phyloP scores from a whole-genome alignment of 345 rosid species.

The Populus deltoides region DNA sequence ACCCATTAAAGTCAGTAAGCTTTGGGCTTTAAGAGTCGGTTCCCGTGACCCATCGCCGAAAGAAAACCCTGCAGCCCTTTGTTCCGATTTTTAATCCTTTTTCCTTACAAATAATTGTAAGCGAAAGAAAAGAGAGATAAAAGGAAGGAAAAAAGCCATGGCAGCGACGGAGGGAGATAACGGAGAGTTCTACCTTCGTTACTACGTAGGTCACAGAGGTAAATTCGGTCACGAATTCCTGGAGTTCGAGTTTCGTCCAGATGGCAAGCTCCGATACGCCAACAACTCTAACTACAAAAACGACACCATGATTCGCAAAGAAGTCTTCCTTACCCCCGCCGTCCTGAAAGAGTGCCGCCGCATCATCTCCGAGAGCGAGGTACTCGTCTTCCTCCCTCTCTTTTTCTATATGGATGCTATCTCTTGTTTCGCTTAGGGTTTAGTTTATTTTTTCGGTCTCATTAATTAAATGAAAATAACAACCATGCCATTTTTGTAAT shows the following conservation, averaged over 20 bases:
- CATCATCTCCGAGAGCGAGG: constrained; percentile 96
- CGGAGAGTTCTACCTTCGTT: constrained; percentile 83
- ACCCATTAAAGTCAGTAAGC: background rate
- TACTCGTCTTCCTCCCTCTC: constrained; percentile 2
- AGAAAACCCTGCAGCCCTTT: too few relatives aligned
- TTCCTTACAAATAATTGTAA: background rate
- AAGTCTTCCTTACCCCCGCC: constrained; percentile 92
- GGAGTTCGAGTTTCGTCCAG: constrained; percentile 96
- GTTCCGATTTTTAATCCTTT: background rate
- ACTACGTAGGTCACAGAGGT: constrained; percentile 98
- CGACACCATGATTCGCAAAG: constrained; percentile 98
- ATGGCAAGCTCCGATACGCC: constrained; percentile 97
- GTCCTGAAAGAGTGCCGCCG: constrained; percentile 94
- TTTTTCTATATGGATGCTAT: background rate
- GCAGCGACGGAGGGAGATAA: constrained; percentile 56
- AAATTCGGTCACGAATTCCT: constrained; percentile 97
- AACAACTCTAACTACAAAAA: constrained; percentile 99
- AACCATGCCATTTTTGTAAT: background rate
- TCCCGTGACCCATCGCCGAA: background rate
- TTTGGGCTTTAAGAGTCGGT: background rate
- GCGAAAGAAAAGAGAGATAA: background rate
- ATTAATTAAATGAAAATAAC: background rate
- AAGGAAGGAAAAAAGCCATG: constrained; percentile 16
- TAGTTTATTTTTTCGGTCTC: background rate
- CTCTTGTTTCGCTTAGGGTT: constrained; percentile 13